A percentile compares a stretch with the other conserved stretches of the same genome.
Evolutionary conservation across 495 filamentous ascomycete species (phyloP).

Genomic region (Glarea lozoyensis): DNA sequence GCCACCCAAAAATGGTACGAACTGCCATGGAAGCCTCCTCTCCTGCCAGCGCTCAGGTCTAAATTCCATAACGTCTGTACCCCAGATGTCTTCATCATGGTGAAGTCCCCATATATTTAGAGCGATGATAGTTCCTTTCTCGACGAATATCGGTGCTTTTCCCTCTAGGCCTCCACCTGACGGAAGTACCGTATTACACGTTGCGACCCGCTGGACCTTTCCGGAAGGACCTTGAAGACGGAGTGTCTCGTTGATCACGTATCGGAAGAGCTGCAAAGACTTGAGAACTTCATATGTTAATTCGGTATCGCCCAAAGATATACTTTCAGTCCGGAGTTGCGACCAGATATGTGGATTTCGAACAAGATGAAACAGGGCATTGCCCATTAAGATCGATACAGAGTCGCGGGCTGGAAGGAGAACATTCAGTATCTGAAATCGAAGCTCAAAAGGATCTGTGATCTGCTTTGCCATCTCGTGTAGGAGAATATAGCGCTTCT

Average conservation of each 20-base stretch:
- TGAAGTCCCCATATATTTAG: not conserved
- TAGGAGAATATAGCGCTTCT: not conserved
- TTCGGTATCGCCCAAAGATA: not conserved
- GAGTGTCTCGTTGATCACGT: not conserved
- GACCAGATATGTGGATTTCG: not conserved
- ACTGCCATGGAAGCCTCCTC: not conserved
- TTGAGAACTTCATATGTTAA: not conserved
- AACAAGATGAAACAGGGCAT: not conserved
- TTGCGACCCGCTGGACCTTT: not conserved
- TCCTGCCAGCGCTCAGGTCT: not conserved
- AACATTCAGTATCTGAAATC: not conserved
- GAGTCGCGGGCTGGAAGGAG: not conserved
- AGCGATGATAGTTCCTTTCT: conserved; percentile 19
- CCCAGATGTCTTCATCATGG: not conserved
- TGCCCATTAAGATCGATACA: not conserved
- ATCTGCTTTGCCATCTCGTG: not conserved
- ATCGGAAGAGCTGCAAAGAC: not conserved
- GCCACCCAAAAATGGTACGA: not conserved
- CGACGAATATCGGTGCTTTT: conserved; percentile 31
- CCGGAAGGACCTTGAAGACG: not conserved
- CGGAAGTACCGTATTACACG: conserved; percentile 30
- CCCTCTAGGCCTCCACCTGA: conserved; percentile 38
- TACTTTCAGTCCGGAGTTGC: not conserved
- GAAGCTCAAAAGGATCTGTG: too few species aligned
- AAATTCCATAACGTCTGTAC: not conserved